A percentile compares a stretch with the other conserved stretches of the same genome.
Evolutionary conservation across 768 basidiomycete species (phyloP).

Genomic region (Xanthoconium stramineum): DNA sequence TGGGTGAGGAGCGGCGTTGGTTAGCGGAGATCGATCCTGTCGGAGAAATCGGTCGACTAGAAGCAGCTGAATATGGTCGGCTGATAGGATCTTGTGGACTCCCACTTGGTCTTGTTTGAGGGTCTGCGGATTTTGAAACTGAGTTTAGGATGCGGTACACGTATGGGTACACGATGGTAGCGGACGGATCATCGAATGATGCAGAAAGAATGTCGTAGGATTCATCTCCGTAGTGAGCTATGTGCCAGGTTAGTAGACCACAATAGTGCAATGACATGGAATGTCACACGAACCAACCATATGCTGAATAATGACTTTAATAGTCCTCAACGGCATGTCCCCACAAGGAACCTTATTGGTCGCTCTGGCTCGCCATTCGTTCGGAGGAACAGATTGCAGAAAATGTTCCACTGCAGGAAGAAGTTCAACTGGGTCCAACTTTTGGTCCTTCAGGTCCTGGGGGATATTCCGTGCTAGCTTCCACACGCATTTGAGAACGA

Average conservation of each 20-base stretch:
- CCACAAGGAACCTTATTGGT: conserved; percentile 91
- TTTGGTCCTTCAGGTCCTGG: conserved; percentile 77
- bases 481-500: conserved; percentile 96
- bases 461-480: conserved; percentile 94
- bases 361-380: conserved; percentile 92
- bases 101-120: conserved; percentile 20
- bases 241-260: conserved; percentile 16
- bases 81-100: conserved; percentile 37
- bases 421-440: conserved; percentile 82
- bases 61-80: conserved; percentile 54
- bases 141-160: conserved; percentile 90
- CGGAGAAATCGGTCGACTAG: conserved; percentile 71
- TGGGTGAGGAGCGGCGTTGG: conserved; percentile 54
- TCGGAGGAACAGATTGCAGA: conserved; percentile 88
- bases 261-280: background rate
- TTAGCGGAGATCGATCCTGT: conserved; percentile 57
- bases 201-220: conserved; percentile 88
- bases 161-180: conserved; percentile 95
- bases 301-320: conserved; percentile 98
- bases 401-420: conserved; percentile 94
- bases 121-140: conserved; percentile 41
- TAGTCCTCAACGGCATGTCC: conserved; percentile 95
- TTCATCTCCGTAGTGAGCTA: conserved; percentile 82
- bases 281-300: conserved; percentile 73
- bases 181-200: conserved; percentile 94